Conservation (phyloP, 2,329 filamentous ascomycete species). For the Lecanicillium sp. region DNA sequence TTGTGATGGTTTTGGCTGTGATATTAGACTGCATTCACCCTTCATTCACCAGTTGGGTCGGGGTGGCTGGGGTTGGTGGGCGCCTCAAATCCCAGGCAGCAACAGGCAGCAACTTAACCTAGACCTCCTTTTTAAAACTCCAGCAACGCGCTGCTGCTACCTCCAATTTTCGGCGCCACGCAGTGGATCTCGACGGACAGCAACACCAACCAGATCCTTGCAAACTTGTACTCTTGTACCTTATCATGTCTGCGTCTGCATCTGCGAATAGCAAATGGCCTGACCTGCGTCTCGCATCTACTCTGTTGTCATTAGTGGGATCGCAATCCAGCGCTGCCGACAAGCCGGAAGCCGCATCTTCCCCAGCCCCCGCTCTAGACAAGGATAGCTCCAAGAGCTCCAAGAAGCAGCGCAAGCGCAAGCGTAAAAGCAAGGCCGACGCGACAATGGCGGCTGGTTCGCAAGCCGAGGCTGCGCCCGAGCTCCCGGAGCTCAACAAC, state of each 20-base stretch:
- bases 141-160: constrained; percentile 6
- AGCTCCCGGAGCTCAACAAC: constrained; percentile 10
- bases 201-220: constrained; percentile 7
- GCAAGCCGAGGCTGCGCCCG: constrained; percentile 4
- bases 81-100: constrained; percentile 16
- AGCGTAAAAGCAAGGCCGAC: not conserved
- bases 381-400: constrained; percentile 11
- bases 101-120: constrained; percentile 12
- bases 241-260: constrained; percentile 17
- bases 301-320: constrained; percentile 19
- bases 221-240: not conserved
- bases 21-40: too few species aligned
- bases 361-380: constrained; percentile 1
- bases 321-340: constrained; percentile 18
- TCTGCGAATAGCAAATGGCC: constrained; percentile 20
- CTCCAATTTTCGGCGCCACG: constrained; percentile 9
- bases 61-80: not conserved
- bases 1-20: not conserved
- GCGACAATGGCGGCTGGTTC: too few species aligned
- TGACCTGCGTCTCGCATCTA: constrained; percentile 22
- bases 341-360: constrained; percentile 8
- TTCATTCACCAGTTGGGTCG: too few species aligned
- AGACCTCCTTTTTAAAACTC: constrained; percentile 1
- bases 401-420: not conserved
- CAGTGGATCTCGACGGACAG: constrained; percentile 10